Evolutionary conservation across 331 rosid species (phyloP).

Genomic region (Prunus yedoensis): DNA sequence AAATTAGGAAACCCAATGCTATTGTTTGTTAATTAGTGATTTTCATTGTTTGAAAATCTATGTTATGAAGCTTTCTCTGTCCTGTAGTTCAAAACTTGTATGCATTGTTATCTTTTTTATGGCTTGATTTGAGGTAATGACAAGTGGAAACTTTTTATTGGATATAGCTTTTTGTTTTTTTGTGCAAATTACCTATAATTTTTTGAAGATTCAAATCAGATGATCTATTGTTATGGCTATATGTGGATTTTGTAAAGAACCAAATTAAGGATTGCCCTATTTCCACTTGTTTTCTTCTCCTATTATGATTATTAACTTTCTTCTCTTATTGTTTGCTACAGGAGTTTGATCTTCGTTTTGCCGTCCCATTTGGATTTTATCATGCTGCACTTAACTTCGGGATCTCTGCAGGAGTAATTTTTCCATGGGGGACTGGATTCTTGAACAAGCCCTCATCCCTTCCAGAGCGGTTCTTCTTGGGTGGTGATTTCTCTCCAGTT

Average conservation of each 20-base stretch:
- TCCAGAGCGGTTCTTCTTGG: conserved; percentile 90
- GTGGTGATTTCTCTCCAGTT: conserved; percentile 96
- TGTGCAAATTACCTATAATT: too few species aligned
- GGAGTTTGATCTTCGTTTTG: conserved; percentile 91
- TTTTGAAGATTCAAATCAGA: not conserved
- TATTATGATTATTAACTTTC: conserved; percentile 22
- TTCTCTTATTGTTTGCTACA: conserved; percentile 30
- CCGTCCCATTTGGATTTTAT: conserved; percentile 79
- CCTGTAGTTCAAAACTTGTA: not conserved
- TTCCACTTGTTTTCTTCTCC: not conserved
- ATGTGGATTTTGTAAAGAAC: not conserved
- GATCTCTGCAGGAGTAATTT: conserved; percentile 70
- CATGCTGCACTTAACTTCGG: conserved; percentile 87
- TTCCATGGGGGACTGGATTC: conserved; percentile 90
- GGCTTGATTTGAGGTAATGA: not conserved
- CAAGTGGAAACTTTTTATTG: not conserved
- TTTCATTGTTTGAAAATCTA: not conserved
- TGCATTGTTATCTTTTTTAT: not conserved
- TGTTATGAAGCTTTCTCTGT: conserved; percentile 5
- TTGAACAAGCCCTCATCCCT: conserved; percentile 79
- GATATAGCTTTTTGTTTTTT: not conserved
- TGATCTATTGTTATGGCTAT: not conserved
- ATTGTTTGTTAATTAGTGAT: not conserved
- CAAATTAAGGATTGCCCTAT: not conserved
- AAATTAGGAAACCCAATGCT: not conserved